Conservation (phyloP, 2,329 filamentous ascomycete genomes). For the Xylaria sp. region DNA sequence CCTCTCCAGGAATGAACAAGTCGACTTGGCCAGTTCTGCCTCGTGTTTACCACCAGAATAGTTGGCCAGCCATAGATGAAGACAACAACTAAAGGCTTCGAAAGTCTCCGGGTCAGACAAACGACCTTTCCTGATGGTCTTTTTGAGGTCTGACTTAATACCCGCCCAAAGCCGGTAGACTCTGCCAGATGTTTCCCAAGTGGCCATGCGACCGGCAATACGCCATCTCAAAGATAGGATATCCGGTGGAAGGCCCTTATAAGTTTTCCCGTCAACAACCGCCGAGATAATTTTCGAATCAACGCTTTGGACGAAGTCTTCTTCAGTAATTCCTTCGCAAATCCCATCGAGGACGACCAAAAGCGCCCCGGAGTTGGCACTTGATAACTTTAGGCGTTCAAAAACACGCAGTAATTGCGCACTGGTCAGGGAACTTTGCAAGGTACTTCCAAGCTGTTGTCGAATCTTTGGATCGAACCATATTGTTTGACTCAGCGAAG, state of each 20-base stretch:
- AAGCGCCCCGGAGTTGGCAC: conserved; percentile 30
- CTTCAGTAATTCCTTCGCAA: conserved; percentile 39
- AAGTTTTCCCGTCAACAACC: conserved; percentile 32
- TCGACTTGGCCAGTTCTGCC: conserved; percentile 29
- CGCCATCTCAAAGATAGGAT: conserved; percentile 36
- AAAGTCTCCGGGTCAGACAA: conserved; percentile 29
- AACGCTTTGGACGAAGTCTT: conserved; percentile 37
- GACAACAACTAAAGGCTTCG: conserved; percentile 37
- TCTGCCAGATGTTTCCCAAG: conserved; percentile 32
- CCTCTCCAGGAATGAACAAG: conserved; percentile 29
- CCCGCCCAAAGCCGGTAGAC: conserved; percentile 32
- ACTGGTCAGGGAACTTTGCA: conserved; percentile 42
- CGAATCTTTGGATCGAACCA: conserved; percentile 35
- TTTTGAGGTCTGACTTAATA: conserved; percentile 29
- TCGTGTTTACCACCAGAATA: conserved; percentile 32
- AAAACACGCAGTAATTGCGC: conserved; percentile 41
- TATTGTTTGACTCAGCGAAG: conserved; percentile 25
- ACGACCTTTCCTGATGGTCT: conserved; percentile 29
- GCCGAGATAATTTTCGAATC: conserved; percentile 39
- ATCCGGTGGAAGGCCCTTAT: conserved; percentile 25
- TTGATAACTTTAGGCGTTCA: conserved; percentile 37
- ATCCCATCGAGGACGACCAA: conserved; percentile 44
- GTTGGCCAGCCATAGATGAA: conserved; percentile 33
- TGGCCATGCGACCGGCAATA: conserved; percentile 31
- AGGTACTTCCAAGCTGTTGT: conserved; percentile 30